Evolutionary conservation across 306 rosid genomes (phyloP).

Genomic region (Trifolium subterraneum): DNA sequence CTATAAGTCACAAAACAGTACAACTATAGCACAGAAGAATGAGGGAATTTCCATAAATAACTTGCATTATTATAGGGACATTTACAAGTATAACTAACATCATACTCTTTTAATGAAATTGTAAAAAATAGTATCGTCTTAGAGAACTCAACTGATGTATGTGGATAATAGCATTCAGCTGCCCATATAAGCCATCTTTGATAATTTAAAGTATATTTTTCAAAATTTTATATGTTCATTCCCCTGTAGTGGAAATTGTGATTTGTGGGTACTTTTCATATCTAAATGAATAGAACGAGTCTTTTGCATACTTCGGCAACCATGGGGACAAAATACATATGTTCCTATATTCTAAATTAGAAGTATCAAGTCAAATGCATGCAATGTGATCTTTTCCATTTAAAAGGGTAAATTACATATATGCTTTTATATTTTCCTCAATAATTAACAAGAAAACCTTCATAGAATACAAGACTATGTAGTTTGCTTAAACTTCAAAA

Average conservation of each 20-base stretch:
- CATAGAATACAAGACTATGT: not conserved
- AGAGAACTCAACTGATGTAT: slow-evolving; percentile 23
- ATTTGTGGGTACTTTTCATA: slow-evolving; percentile 3
- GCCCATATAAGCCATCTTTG: slow-evolving; percentile 2
- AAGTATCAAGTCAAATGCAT: slow-evolving; percentile 13
- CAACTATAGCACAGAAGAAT: slow-evolving; percentile 21
- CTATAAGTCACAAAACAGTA: slow-evolving; percentile 20
- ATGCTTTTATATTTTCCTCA: not conserved
- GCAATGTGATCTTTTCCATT: slow-evolving; percentile 11
- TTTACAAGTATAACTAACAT: slow-evolving; percentile 11
- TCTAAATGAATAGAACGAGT: slow-evolving; percentile 22
- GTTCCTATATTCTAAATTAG: slow-evolving; percentile 1
- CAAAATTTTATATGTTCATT: slow-evolving; percentile 23
- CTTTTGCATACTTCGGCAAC: slow-evolving; percentile 8
- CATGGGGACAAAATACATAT: not conserved
- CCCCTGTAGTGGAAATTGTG: not conserved
- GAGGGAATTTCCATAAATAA: slow-evolving; percentile 19
- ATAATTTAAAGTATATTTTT: slow-evolving; percentile 5
- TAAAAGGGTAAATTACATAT: not conserved
- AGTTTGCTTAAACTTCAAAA: slow-evolving; percentile 3
- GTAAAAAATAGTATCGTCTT: slow-evolving; percentile 2
- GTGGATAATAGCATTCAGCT: slow-evolving; percentile 21
- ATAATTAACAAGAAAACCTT: slow-evolving; percentile 7
- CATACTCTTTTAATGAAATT: not conserved
- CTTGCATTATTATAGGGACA: slow-evolving; percentile 21